Base-by-base conservation (phyloP, 176 grass and related monocot genomes). In the Carex cristatella region DNA sequence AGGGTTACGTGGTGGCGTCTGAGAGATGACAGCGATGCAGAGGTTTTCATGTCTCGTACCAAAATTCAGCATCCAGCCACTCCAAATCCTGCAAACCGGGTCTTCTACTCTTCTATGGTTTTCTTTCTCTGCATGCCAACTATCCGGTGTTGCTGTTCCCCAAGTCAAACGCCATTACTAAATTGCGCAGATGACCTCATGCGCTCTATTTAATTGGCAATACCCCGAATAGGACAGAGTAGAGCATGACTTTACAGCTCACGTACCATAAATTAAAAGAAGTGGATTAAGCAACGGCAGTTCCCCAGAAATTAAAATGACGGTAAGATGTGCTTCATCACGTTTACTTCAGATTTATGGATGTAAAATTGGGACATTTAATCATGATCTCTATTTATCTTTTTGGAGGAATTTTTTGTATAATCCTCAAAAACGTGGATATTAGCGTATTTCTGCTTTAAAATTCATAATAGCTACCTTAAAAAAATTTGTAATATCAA, bases 111-210 rank as follows among this genome's bases (percentile, higher is more conserved):
- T 1, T 1, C 44, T 75, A 19, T 75, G 44, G 71, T 53, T 53
- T 75, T 53, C 2, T 28, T 49, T 75, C n/a, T 75, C n/a, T 73
- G 23, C 23, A 23, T 23, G 69, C 35, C 42, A 73, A 23, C 42
- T 9, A 49, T 48, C 69, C 18, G n/a, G 18, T 81, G 79, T 48
- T 7, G 35, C 60, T 66, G 1, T 44, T 82, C 40, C 35, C 18
- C 23, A 82, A 82, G 80, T 82, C 80, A 82, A 81, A 66, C 12
- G 2, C 40, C 44, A 63, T 31, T 82, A 44, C 10, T 64, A 48
- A 82, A 82, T 82, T 64, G 57, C 40, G 7, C 28, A 81, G 60
- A 82, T 82, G 66, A 61, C 80, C 80, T 53, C 80, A 46, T 82
- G 80, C 42, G 80, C 60, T 82, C 58, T 82, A 60, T 60, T 66